Conservation (phyloP, 768 basidiomycete genomes). For the Strobilomyces echinocephalus region DNA sequence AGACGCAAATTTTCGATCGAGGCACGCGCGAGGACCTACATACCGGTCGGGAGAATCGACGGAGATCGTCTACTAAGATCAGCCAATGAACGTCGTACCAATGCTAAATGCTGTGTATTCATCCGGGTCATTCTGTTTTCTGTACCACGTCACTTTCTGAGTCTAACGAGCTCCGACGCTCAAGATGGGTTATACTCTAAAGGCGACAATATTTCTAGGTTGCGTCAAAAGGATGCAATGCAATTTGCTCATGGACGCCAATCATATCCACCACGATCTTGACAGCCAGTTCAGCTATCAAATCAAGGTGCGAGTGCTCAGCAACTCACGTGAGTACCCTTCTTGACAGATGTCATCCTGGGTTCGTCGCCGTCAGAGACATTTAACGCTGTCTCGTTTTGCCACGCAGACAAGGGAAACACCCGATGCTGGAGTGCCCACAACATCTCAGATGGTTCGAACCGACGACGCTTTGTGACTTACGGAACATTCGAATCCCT, state of each 20-base stretch:
- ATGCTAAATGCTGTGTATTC: constrained; percentile 23
- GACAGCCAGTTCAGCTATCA: background rate
- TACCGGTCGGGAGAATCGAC: background rate
- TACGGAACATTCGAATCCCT: constrained; percentile 34
- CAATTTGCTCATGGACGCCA: constrained; percentile 22
- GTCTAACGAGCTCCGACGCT: no score
- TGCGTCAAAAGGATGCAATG: background rate
- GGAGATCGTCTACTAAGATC: background rate
- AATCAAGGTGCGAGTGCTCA: background rate
- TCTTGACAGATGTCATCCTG: constrained; percentile 18
- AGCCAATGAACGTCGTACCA: constrained; percentile 9
- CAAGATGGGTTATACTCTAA: constrained; percentile 39
- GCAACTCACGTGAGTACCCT: constrained; percentile 19
- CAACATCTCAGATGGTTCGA: background rate
- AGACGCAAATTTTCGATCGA: constrained; percentile 53
- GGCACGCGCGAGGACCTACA: constrained; percentile 49
- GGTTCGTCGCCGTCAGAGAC: constrained; percentile 13
- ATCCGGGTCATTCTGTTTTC: constrained; percentile 1
- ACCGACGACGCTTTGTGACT: constrained; percentile 1
- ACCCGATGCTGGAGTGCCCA: constrained; percentile 23
- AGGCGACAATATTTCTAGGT: background rate
- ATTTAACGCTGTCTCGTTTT: constrained; percentile 24
- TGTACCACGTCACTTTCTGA: no score
- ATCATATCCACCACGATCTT: constrained; percentile 29
- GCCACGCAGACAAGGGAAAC: constrained; percentile 28